These are phyloP conservation scores for Casuarina equisetifolia DNA, from an alignment of 306 rosid genomes.

Conservation along the genomic window DNA sequence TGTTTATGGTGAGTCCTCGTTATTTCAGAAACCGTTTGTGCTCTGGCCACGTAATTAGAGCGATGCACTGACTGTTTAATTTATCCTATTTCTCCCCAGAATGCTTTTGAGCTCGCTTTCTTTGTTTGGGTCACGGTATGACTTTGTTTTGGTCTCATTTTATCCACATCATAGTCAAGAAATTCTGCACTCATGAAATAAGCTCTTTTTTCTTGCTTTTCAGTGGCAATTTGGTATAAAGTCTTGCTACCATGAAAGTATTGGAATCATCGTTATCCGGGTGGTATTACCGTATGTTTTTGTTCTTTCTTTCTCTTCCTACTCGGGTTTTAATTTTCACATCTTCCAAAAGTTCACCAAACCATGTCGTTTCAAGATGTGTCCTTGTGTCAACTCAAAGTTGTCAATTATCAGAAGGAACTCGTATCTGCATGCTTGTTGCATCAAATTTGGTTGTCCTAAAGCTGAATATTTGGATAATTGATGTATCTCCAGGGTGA, in stretches of 20 bases:
- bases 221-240: slow-evolving; percentile 54
- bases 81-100: slow-evolving; percentile 35
- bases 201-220: not conserved
- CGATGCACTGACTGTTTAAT: not conserved
- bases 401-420: not conserved
- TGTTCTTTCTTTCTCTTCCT: not conserved
- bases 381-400: too few species aligned
- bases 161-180: not conserved
- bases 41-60: not conserved
- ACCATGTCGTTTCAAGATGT: too few species aligned
- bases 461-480: slow-evolving; percentile 2
- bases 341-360: too few species aligned
- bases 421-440: too few species aligned
- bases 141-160: not conserved
- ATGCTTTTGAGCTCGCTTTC: slow-evolving; percentile 60
- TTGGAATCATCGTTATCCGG: slow-evolving; percentile 33
- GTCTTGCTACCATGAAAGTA: slow-evolving; percentile 57
- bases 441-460: not conserved
- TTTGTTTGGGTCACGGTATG: slow-evolving; percentile 64
- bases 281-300: slow-evolving; percentile 52
- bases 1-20: slow-evolving; percentile 42
- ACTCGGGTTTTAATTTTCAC: too few species aligned
- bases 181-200: not conserved
- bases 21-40: too few species aligned
- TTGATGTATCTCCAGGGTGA: slow-evolving; percentile 36